A percentile compares a stretch with the other conserved stretches of the same genome.
Conservation (phyloP, 1,284 basidiomycete species). For the Stygiomarasmius scandens region DNA sequence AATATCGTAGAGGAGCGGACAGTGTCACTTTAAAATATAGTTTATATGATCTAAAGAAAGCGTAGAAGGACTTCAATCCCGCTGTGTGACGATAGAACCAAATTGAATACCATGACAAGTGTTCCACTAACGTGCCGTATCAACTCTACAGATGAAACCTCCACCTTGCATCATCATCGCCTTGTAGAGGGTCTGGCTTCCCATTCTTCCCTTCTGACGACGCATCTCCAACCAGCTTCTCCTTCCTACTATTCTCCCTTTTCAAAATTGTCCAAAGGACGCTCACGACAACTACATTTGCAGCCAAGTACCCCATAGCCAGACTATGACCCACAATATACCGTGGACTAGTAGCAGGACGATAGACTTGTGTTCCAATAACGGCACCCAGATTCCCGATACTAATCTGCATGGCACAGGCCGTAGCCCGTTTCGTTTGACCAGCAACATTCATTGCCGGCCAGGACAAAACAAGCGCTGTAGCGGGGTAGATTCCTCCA, state of each 20-base stretch:
- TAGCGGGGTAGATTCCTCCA: constrained; percentile 54
- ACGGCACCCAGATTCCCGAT: constrained; percentile 70
- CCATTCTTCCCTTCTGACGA: neutral
- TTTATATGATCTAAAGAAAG: too few relatives aligned
- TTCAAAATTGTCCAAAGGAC: neutral
- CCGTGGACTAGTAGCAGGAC: neutral
- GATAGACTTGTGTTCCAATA: constrained; percentile 32
- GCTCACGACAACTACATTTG: neutral
- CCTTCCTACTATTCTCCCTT: neutral
- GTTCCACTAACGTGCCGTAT: too few relatives aligned
- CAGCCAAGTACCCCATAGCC: neutral
- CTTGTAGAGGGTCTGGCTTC: neutral
- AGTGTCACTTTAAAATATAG: too few relatives aligned
- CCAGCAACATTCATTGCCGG: constrained; percentile 74
- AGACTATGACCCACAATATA: neutral
- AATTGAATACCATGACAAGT: too few relatives aligned
- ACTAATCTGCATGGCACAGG: constrained; percentile 68
- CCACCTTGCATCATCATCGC: neutral
- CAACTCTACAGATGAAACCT: neutral
- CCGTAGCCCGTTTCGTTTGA: constrained; percentile 70
- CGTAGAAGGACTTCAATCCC: too few relatives aligned
- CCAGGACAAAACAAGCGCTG: constrained; percentile 35
- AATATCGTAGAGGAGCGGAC: too few relatives aligned
- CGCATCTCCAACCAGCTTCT: neutral
- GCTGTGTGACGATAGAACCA: too few relatives aligned